Conservation (phyloP, 495 filamentous ascomycete genomes). For the Echria macrotheca region DNA sequence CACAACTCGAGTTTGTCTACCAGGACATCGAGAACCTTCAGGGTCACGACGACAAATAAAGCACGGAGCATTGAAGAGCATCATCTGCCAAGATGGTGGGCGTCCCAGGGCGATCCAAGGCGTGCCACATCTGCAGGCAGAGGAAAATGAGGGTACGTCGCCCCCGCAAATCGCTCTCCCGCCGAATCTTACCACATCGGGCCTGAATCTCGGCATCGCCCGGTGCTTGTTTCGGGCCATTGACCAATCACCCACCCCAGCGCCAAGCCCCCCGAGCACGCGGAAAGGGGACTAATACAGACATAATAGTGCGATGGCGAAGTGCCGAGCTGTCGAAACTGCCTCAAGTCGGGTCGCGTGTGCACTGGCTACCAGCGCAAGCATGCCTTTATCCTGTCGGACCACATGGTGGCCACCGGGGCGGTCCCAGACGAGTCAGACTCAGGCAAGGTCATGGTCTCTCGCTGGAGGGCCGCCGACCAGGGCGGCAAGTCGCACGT, state of each 20-base stretch:
- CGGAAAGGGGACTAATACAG: background rate
- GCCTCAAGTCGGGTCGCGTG: background rate
- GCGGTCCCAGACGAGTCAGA: background rate
- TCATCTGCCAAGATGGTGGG: background rate
- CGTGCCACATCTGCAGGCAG: constrained; percentile 5
- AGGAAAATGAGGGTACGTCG: constrained; percentile 1
- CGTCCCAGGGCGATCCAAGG: background rate
- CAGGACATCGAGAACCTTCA: no score
- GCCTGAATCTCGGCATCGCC: no score
- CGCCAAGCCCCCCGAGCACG: background rate
- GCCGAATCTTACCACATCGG: background rate
- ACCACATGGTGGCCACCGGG: background rate
- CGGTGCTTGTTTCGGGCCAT: no score
- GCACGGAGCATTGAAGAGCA: no score
- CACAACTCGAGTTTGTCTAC: no score
- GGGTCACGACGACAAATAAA: no score
- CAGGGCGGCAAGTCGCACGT: background rate
- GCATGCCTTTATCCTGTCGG: constrained; percentile 1
- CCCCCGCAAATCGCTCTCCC: background rate
- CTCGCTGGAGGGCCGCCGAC: constrained; percentile 3
- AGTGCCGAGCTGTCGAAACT: background rate
- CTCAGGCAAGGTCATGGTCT: background rate
- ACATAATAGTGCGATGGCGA: constrained; percentile 1
- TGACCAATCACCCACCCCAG: no score
- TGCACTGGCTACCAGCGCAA: background rate